These are phyloP conservation scores for Pyrenophora tritici-repentis DNA, from an alignment of 2,329 filamentous ascomycete genomes.

Conservation along the genomic window DNA sequence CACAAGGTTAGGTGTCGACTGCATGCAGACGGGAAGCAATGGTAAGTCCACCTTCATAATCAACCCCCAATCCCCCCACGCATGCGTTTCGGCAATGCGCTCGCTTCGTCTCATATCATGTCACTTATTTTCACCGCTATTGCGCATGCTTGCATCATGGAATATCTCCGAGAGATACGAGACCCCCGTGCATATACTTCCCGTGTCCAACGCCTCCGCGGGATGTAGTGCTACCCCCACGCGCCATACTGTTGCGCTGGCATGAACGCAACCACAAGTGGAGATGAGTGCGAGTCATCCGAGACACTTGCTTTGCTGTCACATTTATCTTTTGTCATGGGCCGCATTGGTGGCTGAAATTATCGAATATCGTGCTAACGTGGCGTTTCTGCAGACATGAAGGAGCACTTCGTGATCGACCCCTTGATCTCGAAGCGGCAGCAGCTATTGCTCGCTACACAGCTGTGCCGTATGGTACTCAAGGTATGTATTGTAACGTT, in stretches of 20 bases:
- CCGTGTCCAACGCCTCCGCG: slow-evolving; percentile 25
- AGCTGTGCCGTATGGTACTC: slow-evolving; percentile 85
- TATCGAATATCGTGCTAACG: slow-evolving; percentile 32
- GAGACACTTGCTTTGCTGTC: slow-evolving; percentile 18
- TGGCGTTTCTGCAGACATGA: slow-evolving; percentile 71
- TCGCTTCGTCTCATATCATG: slow-evolving; percentile 8
- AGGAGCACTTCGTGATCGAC: slow-evolving; percentile 96
- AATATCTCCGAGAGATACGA: slow-evolving; percentile 14
- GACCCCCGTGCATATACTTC: slow-evolving; percentile 24
- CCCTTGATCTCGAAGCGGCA: slow-evolving; percentile 97
- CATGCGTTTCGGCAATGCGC: background rate
- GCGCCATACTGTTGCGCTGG: slow-evolving; percentile 19
- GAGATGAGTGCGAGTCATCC: slow-evolving; percentile 12
- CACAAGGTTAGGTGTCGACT: slow-evolving; percentile 86
- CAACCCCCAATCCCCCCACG: slow-evolving; percentile 3
- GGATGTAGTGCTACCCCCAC: slow-evolving; percentile 28
- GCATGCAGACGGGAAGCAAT: slow-evolving; percentile 93
- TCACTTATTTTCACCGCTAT: slow-evolving; percentile 20
- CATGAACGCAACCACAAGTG: slow-evolving; percentile 17
- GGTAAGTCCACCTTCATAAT: slow-evolving; percentile 54
- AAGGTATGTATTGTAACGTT: slow-evolving; percentile 57
- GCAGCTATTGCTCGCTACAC: slow-evolving; percentile 93
- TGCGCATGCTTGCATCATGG: slow-evolving; percentile 12
- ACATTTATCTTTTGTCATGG: slow-evolving; percentile 6
- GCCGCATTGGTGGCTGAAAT: slow-evolving; percentile 11